A percentile compares a stretch with the other conserved stretches of the same genome.
Evolutionary conservation across 2,329 filamentous ascomycete species (phyloP).

Genomic region (Epichloe brachyelytri): DNA sequence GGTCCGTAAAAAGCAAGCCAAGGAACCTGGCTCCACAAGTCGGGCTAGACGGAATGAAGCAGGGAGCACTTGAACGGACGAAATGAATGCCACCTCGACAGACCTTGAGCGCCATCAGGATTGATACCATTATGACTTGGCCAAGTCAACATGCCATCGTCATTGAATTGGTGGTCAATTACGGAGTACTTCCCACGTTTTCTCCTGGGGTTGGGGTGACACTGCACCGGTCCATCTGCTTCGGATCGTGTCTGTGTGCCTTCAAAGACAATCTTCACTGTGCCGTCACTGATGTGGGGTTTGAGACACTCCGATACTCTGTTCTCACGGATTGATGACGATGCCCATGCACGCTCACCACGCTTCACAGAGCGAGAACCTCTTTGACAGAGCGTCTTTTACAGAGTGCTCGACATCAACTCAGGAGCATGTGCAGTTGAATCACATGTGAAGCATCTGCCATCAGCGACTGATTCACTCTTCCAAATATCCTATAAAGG

Average conservation of each 20-base stretch:
- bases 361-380: not conserved
- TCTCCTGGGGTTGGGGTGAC: not conserved
- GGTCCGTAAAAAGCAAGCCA: no score
- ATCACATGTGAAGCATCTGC: no score
- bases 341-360: not conserved
- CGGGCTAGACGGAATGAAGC: not conserved
- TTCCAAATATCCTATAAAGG: no score
- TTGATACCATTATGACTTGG: not conserved
- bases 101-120: not conserved
- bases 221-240: not conserved
- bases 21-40: not conserved
- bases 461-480: no score
- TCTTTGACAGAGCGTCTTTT: no score
- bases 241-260: not conserved
- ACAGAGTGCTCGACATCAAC: no score
- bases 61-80: not conserved
- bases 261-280: not conserved
- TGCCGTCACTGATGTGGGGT: not conserved
- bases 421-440: no score
- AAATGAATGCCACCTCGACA: not conserved
- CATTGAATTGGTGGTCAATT: not conserved
- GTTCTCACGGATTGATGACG: not conserved
- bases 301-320: conserved; percentile 1
- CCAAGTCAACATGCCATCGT: not conserved
- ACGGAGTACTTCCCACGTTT: conserved; percentile 1